Conservation (phyloP, 768 basidiomycete genomes). For the Suillus ampliporus region DNA sequence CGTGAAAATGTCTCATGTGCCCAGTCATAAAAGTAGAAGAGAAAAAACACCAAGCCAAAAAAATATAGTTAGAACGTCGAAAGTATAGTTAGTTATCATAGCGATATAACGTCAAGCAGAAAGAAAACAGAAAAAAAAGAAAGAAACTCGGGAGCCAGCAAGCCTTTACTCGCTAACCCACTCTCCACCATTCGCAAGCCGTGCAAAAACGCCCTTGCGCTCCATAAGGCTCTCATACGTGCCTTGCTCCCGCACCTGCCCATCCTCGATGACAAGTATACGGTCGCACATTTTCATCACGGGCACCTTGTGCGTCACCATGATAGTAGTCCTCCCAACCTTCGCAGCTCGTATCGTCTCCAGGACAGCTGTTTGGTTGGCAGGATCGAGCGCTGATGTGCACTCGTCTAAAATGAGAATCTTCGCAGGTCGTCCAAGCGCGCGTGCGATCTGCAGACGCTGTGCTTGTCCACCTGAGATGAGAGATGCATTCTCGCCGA, state of each 20-base stretch:
- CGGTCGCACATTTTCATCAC: constrained; percentile 94
- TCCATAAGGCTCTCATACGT: constrained; percentile 73
- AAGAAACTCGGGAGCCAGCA: background rate
- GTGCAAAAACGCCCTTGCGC: constrained; percentile 72
- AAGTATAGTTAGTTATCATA: constrained; percentile 11
- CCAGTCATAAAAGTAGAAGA: constrained; percentile 10
- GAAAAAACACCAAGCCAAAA: constrained; percentile 2
- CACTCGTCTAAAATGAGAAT: constrained; percentile 93
- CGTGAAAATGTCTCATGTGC: constrained; percentile 10
- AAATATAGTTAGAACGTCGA: constrained; percentile 12
- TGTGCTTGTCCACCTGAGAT: constrained; percentile 97
- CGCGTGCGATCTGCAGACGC: constrained; percentile 91
- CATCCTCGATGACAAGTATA: constrained; percentile 81
- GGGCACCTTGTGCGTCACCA: constrained; percentile 92
- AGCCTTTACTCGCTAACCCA: constrained; percentile 47
- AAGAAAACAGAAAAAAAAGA: constrained; percentile 4
- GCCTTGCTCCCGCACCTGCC: constrained; percentile 81
- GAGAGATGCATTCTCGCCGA: constrained; percentile 91
- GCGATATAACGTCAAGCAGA: no score
- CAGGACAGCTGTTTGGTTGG: constrained; percentile 84
- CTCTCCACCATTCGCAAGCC: constrained; percentile 80
- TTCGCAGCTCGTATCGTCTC: constrained; percentile 72
- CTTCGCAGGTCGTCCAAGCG: constrained; percentile 72
- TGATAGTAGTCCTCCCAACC: constrained; percentile 79
- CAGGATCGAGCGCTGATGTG: constrained; percentile 87